Conservation (phyloP, 2,329 filamentous ascomycete genomes). For the Pseudocercospora pini-densiflorae region DNA sequence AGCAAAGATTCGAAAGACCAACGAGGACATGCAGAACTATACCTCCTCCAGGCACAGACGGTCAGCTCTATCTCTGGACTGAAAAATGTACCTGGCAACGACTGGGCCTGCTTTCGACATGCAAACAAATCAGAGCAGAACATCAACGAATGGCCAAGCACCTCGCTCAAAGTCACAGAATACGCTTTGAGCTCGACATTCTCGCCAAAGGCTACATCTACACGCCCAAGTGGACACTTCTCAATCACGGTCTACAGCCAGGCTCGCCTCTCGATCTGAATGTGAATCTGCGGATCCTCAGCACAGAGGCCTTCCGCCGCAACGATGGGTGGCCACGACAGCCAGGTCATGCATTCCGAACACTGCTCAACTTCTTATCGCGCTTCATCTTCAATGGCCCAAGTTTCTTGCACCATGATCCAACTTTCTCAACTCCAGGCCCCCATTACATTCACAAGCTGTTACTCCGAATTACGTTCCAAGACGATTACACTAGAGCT, state of each 20-base stretch:
- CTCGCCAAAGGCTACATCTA: slow-evolving; percentile 29
- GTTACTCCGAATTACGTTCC: slow-evolving; percentile 26
- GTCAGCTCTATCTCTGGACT: slow-evolving; percentile 23
- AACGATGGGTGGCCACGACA: slow-evolving; percentile 29
- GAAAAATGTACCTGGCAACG: slow-evolving; percentile 19
- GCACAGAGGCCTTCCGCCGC: slow-evolving; percentile 32
- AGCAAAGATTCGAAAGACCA: slow-evolving; percentile 10
- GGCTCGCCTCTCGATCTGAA: slow-evolving; percentile 23
- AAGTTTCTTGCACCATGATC: slow-evolving; percentile 19
- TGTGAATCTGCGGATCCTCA: slow-evolving; percentile 31
- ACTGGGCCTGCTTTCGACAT: slow-evolving; percentile 17
- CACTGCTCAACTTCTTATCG: slow-evolving; percentile 29
- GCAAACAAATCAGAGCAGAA: slow-evolving; percentile 28
- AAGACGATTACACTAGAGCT: slow-evolving; percentile 31
- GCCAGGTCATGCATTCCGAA: slow-evolving; percentile 23
- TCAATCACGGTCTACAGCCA: slow-evolving; percentile 23
- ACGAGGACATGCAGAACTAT: slow-evolving; percentile 17
- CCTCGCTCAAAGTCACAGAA: slow-evolving; percentile 14
- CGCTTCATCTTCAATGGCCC: slow-evolving; percentile 32
- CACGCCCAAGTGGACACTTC: slow-evolving; percentile 31
- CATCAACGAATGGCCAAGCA: slow-evolving; percentile 20
- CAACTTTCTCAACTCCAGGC: slow-evolving; percentile 9
- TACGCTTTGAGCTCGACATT: slow-evolving; percentile 30
- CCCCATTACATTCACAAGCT: slow-evolving; percentile 28
- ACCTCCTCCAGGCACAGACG: slow-evolving; percentile 18